These are phyloP conservation scores for Elaeagnus macrophylla DNA, from an alignment of 306 rosid species.

Conservation along the genomic window DNA sequence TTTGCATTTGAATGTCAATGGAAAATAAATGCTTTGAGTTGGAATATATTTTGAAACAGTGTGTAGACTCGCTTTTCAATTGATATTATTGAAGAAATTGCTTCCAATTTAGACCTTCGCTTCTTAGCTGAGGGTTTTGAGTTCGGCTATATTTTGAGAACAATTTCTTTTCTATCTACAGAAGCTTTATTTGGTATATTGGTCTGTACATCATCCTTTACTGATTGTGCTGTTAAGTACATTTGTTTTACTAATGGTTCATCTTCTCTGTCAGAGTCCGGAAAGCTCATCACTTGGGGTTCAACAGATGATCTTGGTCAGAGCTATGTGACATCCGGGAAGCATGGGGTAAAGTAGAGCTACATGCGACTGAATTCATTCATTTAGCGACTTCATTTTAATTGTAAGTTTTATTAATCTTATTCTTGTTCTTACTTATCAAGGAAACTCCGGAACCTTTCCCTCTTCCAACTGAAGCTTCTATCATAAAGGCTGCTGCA, in stretches of 20 bases:
- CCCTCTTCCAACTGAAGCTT: constrained; percentile 69
- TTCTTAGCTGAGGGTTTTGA: background rate
- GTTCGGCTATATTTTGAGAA: background rate
- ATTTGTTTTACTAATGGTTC: constrained; percentile 4
- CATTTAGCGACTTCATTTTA: background rate
- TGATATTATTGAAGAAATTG: background rate
- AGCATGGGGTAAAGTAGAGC: constrained; percentile 67
- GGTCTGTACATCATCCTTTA: background rate
- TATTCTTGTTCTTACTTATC: constrained; percentile 24
- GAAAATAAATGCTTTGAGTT: background rate
- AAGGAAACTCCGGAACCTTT: constrained; percentile 92
- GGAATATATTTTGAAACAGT: background rate
- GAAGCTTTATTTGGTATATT: constrained; percentile 4
- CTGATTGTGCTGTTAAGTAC: background rate
- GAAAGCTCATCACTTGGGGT: constrained; percentile 96
- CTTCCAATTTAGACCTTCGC: background rate
- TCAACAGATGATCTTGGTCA: constrained; percentile 95
- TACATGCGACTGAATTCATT: background rate
- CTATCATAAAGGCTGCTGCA: constrained; percentile 65
- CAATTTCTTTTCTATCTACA: background rate
- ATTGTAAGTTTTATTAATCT: background rate
- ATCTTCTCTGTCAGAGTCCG: constrained; percentile 40
- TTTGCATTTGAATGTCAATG: constrained; percentile 17
- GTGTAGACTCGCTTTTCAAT: background rate
- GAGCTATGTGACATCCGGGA: constrained; percentile 92